A percentile compares a stretch with the other conserved stretches of the same genome.
phyloP scores from a whole-genome alignment of 805 yeast species.

The Wickerhamia fluorescens region DNA sequence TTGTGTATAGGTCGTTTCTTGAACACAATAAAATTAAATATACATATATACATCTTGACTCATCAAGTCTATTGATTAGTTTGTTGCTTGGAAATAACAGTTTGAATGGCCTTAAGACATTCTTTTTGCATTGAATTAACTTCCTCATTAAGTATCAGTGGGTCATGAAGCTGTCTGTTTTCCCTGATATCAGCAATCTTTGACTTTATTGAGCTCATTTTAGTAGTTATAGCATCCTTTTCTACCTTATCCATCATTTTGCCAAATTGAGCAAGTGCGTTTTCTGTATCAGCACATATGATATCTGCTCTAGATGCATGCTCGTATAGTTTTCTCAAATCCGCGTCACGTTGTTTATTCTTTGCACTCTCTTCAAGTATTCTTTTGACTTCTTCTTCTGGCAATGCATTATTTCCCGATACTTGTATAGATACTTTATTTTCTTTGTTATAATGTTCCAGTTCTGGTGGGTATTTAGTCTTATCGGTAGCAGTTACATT shows the following conservation, averaged over 20 bases:
- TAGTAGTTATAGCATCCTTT: conserved; percentile 20
- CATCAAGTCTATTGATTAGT: too few species aligned
- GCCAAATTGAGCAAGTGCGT: conserved; percentile 69
- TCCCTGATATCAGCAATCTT: conserved; percentile 30
- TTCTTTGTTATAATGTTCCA: conserved; percentile 35
- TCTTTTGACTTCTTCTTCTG: conserved; percentile 59
- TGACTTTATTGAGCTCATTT: conserved; percentile 14
- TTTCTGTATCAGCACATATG: conserved; percentile 80
- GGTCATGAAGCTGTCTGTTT: conserved; percentile 24
- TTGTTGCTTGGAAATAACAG: conserved; percentile 33
- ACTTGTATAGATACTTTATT: conserved; percentile 46
- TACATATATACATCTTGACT: conserved; percentile 4
- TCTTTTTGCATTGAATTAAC: conserved; percentile 32
- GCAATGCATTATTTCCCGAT: conserved; percentile 42
- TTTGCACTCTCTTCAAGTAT: conserved; percentile 62
- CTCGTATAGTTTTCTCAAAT: conserved; percentile 55
- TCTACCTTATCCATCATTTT: conserved; percentile 43
- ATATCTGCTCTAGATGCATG: conserved; percentile 74
- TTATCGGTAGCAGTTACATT: conserved; percentile 54
- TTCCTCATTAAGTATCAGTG: conserved; percentile 23
- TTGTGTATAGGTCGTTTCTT: too few species aligned
- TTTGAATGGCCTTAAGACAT: conserved; percentile 32
- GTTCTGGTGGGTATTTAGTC: conserved; percentile 32
- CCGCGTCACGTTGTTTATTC: conserved; percentile 53
- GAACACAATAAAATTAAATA: too few species aligned